Base-by-base conservation (phyloP, 768 basidiomycete genomes). In the Podaxis sp. region DNA sequence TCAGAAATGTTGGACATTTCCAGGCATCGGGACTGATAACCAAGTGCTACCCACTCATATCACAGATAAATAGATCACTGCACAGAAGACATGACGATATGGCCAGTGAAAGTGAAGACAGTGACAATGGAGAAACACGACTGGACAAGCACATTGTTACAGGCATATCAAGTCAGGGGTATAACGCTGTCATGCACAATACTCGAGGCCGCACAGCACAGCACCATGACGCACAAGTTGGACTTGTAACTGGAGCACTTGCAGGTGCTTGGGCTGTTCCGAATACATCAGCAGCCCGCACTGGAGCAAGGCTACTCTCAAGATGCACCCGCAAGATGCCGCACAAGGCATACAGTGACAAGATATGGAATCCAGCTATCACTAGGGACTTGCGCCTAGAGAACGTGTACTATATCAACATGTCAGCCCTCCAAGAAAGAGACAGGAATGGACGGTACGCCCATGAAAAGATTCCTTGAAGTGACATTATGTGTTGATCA, bases 201-300 rank as follows among this genome's bases (percentile, higher is more conserved):
- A 62, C 64, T 0, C 37, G 66, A 40, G 64, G 59, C 2, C 20
- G 41, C 0, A 22, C 24, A 5, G 58, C 41, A 11, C 52, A 64
- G 22, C 63, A 64, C 26, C 66, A 66, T 48, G 64, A 66, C 5
- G 66, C 53, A 3, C 61, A 61, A 46, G 37, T 51, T 4, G 63
- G 63, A 1, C 4, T 64, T 26, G 51, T 64, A 1, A 64, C 63
- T 7, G 28, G 33, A 1, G 33, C 58, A 3, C 41, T 64, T 3
- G 58, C 63, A n/a, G 63, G 63, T 0, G 30, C 48, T 3, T 64
- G 51, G 49, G 57, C 12, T 37, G 5, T 12, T 5, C 37, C 37
- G 12, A 37, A 37, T 37, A 5, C 63, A 52, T 36, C 2, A 0
- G 41, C 46, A 4, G 20, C 11, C n/a, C 11, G 20, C 3, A 50